Base-by-base conservation (phyloP, 2,329 filamentous ascomycete genomes). In the Erysiphe pulchra region DNA sequence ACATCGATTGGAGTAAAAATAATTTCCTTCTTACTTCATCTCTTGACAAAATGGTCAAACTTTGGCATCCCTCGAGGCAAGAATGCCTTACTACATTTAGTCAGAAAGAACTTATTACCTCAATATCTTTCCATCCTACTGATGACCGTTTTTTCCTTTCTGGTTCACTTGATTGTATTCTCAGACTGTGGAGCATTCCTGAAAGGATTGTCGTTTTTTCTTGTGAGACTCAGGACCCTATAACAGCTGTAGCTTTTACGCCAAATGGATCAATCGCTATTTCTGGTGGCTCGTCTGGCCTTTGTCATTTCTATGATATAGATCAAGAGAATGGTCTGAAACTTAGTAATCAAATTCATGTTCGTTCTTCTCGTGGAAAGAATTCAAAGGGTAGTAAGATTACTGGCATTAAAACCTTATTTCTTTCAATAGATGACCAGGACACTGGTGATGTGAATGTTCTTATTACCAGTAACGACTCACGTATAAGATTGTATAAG, bases 1-100 rank as follows among this genome's bases (percentile, higher is more conserved):
- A 93, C 57, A 61, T 98, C 48, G 92, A 83, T 59, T 98, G 90
- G 90, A 95, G 87, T 65, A 98, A 95, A 68, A 98, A 98, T 62
- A 93, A 92, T 59, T 98, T 98, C 54, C 62, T 98, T 28, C 67
- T 98, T 14, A 94, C 87, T 3, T 92, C 86, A 0, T 93, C 86
- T 0, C 94, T 95, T 85, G 90, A 98, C 59, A 94, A 94, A 65
- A 93, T 86, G 0, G 90, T 98, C 12, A 73, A 84, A 13, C 62
- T 98, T 42, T 98, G 90, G 87, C 90, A 98, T 61, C 69, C 90
- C 50, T 87, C 74, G 57, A 71, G 87, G 45, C 62, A 70, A 3
- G 86, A 95, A 56, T 94, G 85, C 55, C 67, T 98, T 0, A 93
- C 85, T 60, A 85, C 80, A 1, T 98, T 95, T 63, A 83, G 86